Percentiles rank a stretch among this genome's conserved stretches.
Evolutionary conservation across 345 rosid genomes (phyloP).

Genomic region (Aquilaria yunnanensis): DNA sequence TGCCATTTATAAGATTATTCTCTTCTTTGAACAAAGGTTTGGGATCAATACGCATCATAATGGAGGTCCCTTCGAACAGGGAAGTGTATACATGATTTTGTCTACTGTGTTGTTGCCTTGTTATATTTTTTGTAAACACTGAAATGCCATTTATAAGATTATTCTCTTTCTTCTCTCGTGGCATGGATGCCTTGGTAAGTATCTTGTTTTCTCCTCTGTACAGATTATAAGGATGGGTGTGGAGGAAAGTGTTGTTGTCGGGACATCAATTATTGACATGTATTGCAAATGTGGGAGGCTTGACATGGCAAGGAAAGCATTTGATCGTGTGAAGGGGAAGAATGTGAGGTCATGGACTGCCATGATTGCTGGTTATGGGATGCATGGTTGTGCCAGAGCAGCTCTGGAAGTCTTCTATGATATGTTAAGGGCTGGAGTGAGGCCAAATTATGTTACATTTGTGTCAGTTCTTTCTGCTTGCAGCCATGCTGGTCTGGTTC

Average conservation of each 20-base stretch:
- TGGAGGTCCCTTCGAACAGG: conserved; percentile 53
- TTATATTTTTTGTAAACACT: background rate
- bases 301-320: conserved; percentile 56
- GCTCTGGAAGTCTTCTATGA: conserved; percentile 61
- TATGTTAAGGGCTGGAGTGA: conserved; percentile 54
- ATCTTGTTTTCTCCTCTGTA: conserved; percentile 7
- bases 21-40: too few species aligned
- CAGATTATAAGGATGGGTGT: conserved; percentile 76
- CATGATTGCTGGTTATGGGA: conserved; percentile 80
- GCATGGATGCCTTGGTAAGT: background rate
- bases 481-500: conserved; percentile 73
- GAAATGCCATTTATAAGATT: too few species aligned
- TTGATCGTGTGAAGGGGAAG: conserved; percentile 56
- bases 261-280: conserved; percentile 78
- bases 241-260: conserved; percentile 55
- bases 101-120: conserved; percentile 9
- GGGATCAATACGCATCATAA: too few species aligned
- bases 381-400: conserved; percentile 72
- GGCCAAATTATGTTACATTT: conserved; percentile 79
- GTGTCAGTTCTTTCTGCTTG: conserved; percentile 77
- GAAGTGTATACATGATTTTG: conserved; percentile 75
- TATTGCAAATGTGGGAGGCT: conserved; percentile 85
- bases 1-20: too few species aligned
- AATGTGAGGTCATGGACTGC: conserved; percentile 90
- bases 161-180: too few species aligned